Evolutionary conservation across 805 yeast species (phyloP), one percentile per base, ranked within the genome.

Genomic region (Saturnispora galanensis): DNA sequence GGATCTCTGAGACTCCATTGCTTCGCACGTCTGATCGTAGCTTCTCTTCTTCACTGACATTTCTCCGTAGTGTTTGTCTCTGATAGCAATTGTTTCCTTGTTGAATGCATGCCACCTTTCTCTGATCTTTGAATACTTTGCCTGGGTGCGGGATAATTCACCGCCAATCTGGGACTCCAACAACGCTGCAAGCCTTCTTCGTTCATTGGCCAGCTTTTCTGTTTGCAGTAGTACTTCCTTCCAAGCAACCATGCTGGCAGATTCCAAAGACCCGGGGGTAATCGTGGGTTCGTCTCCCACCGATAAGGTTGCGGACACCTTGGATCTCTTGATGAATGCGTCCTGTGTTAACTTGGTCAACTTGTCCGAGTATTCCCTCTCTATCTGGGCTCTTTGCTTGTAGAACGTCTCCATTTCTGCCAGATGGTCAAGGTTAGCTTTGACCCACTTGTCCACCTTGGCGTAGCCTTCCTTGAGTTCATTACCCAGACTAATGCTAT

Each of bases 221-320:
- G 96, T 85, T 57, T 86, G 93, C 3, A 83, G 72, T 47, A 90
- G 71, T 6, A 89, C 75, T 51, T 87, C 95, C 38, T 76, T 86
- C 98, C 98, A 90, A 1, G 95, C 76, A 10, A 85, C 95, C 50
- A 89, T 65, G 12, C 84, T 71, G 0, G 96, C 95, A 51, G 84
- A 74, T 58, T 93, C 97, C 41, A 90, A 68, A 0, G 97, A 87
- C 0, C 99, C 98, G 0, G 98, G 97, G 0, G 99, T 93, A 36
- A 85, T 75, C 35, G 79, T 74, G 0, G 99, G 98, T 13, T 76
- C 75, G 48, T 86, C 95, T 21, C 99, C 99, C 2, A 93, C 98
- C 37, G 89, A 77, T 28, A 93, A 63, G 11, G 66, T 60, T 0
- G 90, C 76, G 10, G 86, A 69, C 13, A 70, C 63, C 51, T 77